Evolutionary conservation across 805 yeast species (phyloP), one percentile per base, ranked within the genome.

Genomic region (Lachancea kluyveri): DNA sequence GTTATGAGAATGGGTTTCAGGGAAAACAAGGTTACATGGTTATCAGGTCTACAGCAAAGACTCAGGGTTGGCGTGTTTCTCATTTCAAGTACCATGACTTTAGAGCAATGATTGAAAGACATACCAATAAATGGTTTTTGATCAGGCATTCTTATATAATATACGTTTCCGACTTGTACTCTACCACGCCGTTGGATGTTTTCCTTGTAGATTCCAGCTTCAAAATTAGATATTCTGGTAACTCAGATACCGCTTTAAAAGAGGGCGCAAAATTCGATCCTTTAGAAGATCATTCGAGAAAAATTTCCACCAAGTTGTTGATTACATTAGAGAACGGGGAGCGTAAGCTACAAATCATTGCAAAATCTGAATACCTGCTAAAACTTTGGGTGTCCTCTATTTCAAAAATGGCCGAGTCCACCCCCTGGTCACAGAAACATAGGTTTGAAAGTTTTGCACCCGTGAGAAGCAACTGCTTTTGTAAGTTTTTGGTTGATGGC

Each of bases 401-500:
- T 24, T 67, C 68, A 24, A 67, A 67, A 16, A 87, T 88, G 94
- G 68, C 70, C 24, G 65, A 67, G 23, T 66, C 68, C 28, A 72
- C 92, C 0, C 59, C 70, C 2, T 92, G 96, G 96, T 62, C 86
- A 0, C 68, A 72, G 37, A 60, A 60, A 4, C 73, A 92, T 41
- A 65, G 98, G 39, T 94, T 94, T 59, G 77, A 67, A 5, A 83
- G 95, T 32, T 94, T 84, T 70, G 96, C 97, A 0, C 99, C 99
- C 0, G 76, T 90, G 1, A 65, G 99, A 43, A 58, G 75, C 14
- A 76, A 86, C 43, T 84, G 85, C 36, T 83, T 74, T 61, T 95
- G 96, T 8, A 96, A 92, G 54, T 90, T 95, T 92, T 79, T 92
- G 62, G 97, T 92, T 4, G 99, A 92, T 59, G 95, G 82, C 4